Percentiles rank a stretch among this genome's conserved stretches.
These are phyloP conservation scores for Neonectria sp. DNA, from an alignment of 2,329 filamentous ascomycete species.

Conservation along the genomic window DNA sequence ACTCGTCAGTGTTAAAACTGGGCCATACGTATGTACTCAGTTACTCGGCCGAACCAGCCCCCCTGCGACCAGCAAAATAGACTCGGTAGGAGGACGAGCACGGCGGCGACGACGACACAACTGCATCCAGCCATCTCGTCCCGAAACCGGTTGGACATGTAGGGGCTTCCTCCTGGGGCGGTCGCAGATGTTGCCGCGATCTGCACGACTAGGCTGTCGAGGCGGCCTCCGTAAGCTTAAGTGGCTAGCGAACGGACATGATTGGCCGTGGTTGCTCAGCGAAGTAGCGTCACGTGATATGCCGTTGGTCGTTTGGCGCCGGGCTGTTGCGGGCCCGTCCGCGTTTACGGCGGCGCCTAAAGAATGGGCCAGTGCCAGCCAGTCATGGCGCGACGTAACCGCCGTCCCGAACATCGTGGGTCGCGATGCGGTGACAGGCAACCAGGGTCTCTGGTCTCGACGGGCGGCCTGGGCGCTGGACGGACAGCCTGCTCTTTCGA, in stretches of 20 bases:
- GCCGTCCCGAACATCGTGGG: slow-evolving; percentile 41
- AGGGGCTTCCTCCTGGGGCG: not conserved
- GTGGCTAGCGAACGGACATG: slow-evolving; percentile 19
- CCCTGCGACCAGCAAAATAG: slow-evolving; percentile 8
- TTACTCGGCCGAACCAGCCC: not conserved
- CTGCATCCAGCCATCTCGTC: slow-evolving; percentile 21
- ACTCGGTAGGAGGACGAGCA: not conserved
- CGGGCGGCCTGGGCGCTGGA: not conserved
- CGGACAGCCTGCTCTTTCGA: not conserved
- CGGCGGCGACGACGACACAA: slow-evolving; percentile 12
- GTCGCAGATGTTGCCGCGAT: slow-evolving; percentile 29
- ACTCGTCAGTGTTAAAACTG: slow-evolving; percentile 12
- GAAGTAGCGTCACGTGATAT: slow-evolving; percentile 21
- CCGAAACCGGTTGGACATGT: slow-evolving; percentile 17
- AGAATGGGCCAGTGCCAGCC: slow-evolving; percentile 34
- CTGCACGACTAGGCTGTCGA: slow-evolving; percentile 18
- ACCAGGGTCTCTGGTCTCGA: not conserved
- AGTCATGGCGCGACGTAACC: slow-evolving; percentile 45
- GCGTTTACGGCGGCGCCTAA: slow-evolving; percentile 35
- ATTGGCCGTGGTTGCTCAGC: slow-evolving; percentile 15
- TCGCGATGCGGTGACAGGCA: slow-evolving; percentile 16
- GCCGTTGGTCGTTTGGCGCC: slow-evolving; percentile 23
- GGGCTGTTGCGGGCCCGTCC: slow-evolving; percentile 3
- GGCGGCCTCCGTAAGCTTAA: slow-evolving; percentile 18
- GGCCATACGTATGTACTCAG: not conserved